A percentile compares a stretch with the other conserved stretches of the same genome.
Conservation (phyloP, 192 early-diverging fungal species). For the Jimgerdemannia flammicorona region DNA sequence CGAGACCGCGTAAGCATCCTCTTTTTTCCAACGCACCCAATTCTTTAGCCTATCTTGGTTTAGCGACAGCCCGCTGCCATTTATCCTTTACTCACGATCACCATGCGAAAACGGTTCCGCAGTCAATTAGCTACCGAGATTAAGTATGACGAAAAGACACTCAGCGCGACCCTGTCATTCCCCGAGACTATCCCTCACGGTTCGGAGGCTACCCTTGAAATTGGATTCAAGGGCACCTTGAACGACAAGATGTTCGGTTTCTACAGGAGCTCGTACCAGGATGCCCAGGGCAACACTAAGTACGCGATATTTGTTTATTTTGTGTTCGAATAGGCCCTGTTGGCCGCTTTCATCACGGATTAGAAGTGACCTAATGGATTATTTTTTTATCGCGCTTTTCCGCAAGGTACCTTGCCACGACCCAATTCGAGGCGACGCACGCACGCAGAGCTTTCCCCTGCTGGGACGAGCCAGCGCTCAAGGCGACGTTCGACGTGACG, state of each 20-base stretch:
- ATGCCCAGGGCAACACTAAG: constrained; percentile 47
- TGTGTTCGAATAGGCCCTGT: too few relatives aligned
- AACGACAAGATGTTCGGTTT: constrained; percentile 94
- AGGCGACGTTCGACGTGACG: constrained; percentile 92
- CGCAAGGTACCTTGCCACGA: constrained; percentile 78
- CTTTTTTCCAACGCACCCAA: background rate
- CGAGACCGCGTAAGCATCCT: constrained; percentile 39
- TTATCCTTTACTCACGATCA: background rate
- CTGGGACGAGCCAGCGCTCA: constrained; percentile 95
- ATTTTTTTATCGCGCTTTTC: background rate
- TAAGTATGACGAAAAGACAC: constrained; percentile 19
- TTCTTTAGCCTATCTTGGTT: background rate
- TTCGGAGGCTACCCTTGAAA: constrained; percentile 45
- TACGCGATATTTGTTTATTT: constrained; percentile 1
- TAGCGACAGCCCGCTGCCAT: background rate
- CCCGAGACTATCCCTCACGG: constrained; percentile 46
- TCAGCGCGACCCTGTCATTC: constrained; percentile 33
- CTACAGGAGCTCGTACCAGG: constrained; percentile 81
- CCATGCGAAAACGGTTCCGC: background rate
- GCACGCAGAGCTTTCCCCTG: constrained; percentile 92
- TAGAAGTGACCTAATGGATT: too few relatives aligned
- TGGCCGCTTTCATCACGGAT: too few relatives aligned
- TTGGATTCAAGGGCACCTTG: constrained; percentile 61
- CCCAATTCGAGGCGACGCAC: constrained; percentile 95
- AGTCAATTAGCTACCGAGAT: background rate